These are phyloP conservation scores for Tolypocladium tropicale DNA, from an alignment of 2,329 filamentous ascomycete species.

Conservation along the genomic window DNA sequence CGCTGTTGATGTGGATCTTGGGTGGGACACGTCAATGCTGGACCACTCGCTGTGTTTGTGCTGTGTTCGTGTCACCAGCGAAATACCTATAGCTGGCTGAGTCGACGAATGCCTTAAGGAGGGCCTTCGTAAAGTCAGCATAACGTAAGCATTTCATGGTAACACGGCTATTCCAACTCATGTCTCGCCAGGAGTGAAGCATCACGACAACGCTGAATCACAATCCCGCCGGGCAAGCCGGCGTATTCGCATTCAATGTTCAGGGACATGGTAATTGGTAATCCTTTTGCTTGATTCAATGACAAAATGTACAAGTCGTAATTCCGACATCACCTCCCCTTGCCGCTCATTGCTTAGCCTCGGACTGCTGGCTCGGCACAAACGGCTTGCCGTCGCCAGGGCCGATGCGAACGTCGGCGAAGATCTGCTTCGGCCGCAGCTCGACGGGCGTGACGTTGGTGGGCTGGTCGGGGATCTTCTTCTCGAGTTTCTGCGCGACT, in stretches of 20 bases:
- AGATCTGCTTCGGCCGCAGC: constrained; percentile 55
- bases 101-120: too few species aligned
- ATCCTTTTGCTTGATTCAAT: constrained; percentile 15
- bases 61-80: background rate
- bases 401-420: constrained; percentile 41
- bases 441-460: constrained; percentile 63
- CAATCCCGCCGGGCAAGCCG: background rate
- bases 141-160: background rate
- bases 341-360: constrained; percentile 22
- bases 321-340: background rate
- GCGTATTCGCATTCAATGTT: too few species aligned
- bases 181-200: background rate
- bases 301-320: constrained; percentile 19
- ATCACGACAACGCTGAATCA: background rate
- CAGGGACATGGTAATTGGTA: background rate
- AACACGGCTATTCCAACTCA: background rate
- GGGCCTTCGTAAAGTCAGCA: background rate
- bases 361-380: constrained; percentile 17
- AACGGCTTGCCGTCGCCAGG: constrained; percentile 33
- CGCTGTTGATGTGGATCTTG: background rate
- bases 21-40: background rate
- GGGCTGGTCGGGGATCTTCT: constrained; percentile 66
- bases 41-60: background rate
- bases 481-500: constrained; percentile 61
- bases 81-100: background rate